phyloP scores from a whole-genome alignment of 805 yeast species.

The Deakozyma indianensis region DNA sequence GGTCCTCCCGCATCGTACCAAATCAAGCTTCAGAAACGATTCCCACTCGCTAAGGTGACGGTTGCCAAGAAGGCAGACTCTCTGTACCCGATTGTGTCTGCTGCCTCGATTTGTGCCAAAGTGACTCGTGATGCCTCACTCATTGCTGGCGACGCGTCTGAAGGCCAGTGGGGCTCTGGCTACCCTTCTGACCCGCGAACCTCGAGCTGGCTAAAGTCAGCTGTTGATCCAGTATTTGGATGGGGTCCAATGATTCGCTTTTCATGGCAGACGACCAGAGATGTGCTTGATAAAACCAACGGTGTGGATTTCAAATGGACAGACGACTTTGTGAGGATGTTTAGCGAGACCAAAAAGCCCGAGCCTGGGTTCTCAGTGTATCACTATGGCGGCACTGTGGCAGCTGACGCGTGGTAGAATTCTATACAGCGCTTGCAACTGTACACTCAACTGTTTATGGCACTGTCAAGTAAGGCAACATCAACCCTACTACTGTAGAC shows the following conservation, averaged over 20 bases:
- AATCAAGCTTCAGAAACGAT: constrained; percentile 49
- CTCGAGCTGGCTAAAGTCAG: constrained; percentile 49
- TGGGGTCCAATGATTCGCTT: constrained; percentile 71
- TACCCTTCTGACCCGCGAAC: constrained; percentile 92
- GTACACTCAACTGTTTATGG: too few relatives aligned
- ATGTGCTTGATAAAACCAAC: constrained; percentile 40
- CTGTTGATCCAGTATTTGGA: constrained; percentile 65
- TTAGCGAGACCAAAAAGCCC: not conserved
- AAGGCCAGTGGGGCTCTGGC: constrained; percentile 56
- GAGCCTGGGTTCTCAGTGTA: not conserved
- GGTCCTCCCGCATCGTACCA: constrained; percentile 88
- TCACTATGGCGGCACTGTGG: not conserved
- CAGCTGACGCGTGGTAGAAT: not conserved
- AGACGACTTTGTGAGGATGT: not conserved
- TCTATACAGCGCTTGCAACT: too few relatives aligned
- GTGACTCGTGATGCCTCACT: constrained; percentile 76
- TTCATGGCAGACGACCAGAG: constrained; percentile 90
- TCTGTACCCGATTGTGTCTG: constrained; percentile 77
- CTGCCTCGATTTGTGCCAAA: constrained; percentile 92
- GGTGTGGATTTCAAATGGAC: constrained; percentile 20
- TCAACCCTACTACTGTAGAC: too few relatives aligned
- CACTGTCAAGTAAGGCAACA: too few relatives aligned
- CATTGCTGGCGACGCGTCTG: constrained; percentile 13
- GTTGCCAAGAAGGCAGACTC: constrained; percentile 96
- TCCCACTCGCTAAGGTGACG: constrained; percentile 58